Percentiles rank a stretch among this genome's conserved stretches.
Evolutionary conservation across 441 rosid species (phyloP).

Genomic region (Adansonia madagascariensis): DNA sequence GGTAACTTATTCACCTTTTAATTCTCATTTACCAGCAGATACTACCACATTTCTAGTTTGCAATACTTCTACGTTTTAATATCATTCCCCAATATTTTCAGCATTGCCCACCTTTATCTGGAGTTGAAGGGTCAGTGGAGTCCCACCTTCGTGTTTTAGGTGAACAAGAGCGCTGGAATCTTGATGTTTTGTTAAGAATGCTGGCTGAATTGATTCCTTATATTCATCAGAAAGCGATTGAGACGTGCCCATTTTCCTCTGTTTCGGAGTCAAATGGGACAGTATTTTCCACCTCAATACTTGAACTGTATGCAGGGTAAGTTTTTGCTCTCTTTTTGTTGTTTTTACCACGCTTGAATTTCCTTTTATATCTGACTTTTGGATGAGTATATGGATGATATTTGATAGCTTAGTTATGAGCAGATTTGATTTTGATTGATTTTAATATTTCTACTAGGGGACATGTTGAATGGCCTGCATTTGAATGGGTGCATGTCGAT

Average conservation of each 20-base stretch:
- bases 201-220: conserved; percentile 79
- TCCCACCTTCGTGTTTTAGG: conserved; percentile 87
- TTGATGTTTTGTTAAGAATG: conserved; percentile 89
- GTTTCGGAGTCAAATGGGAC: conserved; percentile 48
- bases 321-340: conserved; percentile 26
- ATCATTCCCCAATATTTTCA: conserved; percentile 41
- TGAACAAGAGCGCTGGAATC: conserved; percentile 93
- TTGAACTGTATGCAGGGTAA: conserved; percentile 79
- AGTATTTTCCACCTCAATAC: conserved; percentile 56
- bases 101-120: conserved; percentile 94
- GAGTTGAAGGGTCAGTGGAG: conserved; percentile 94
- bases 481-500: conserved; percentile 93
- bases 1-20: conserved; percentile 45
- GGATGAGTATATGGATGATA: not conserved
- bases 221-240: conserved; percentile 70
- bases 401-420: conserved; percentile 24
- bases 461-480: conserved; percentile 77
- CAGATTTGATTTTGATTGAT: conserved; percentile 33
- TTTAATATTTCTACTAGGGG: conserved; percentile 56
- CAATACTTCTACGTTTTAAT: conserved; percentile 20
- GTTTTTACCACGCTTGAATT: conserved; percentile 22
- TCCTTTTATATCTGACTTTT: conserved; percentile 19
- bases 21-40: not conserved
- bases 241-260: conserved; percentile 83
- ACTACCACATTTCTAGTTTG: conserved; percentile 22